phyloP scores from a whole-genome alignment of 768 basidiomycete species.

The Tulasnella sp. region DNA sequence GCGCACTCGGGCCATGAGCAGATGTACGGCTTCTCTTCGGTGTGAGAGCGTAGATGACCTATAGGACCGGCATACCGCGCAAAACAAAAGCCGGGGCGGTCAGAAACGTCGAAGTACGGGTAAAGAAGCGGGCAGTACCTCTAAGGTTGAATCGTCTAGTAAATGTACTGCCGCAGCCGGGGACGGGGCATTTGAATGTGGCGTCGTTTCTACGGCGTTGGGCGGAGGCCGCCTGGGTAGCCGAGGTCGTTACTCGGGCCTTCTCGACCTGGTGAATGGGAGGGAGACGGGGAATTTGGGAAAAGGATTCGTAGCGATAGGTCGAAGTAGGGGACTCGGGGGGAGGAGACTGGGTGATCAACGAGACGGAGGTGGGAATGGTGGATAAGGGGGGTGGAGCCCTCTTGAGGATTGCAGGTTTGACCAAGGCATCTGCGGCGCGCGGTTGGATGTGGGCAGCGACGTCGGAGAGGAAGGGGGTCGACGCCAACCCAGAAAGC shows the following conservation, averaged over 20 bases:
- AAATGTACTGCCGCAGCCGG: conserved; percentile 94
- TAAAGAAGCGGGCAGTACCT: conserved; percentile 35
- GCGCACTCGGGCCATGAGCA: conserved; percentile 91
- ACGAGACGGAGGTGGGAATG: neutral
- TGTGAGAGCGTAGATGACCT: conserved; percentile 92
- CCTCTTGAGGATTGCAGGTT: neutral
- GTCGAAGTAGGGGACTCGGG: conserved; percentile 13
- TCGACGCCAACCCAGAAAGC: neutral
- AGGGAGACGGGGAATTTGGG: conserved; percentile 43
- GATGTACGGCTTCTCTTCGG: conserved; percentile 86
- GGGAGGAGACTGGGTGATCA: conserved; percentile 9
- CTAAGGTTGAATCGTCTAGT: conserved; percentile 81
- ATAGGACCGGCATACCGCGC: conserved; percentile 19
- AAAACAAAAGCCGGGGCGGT: conserved; percentile 13
- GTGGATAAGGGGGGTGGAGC: neutral
- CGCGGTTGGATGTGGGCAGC: neutral
- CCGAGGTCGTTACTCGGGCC: conserved; percentile 88
- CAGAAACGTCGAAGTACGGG: conserved; percentile 3
- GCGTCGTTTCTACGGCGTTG: conserved; percentile 84
- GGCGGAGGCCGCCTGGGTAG: conserved; percentile 84
- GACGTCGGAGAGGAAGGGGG: neutral
- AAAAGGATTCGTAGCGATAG: conserved; percentile 24
- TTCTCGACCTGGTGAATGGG: conserved; percentile 86
- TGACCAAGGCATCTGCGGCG: neutral
- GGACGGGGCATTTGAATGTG: conserved; percentile 85